Conservation (phyloP, 2,329 filamentous ascomycete genomes). For the Paraconiothyrium brasiliense region DNA sequence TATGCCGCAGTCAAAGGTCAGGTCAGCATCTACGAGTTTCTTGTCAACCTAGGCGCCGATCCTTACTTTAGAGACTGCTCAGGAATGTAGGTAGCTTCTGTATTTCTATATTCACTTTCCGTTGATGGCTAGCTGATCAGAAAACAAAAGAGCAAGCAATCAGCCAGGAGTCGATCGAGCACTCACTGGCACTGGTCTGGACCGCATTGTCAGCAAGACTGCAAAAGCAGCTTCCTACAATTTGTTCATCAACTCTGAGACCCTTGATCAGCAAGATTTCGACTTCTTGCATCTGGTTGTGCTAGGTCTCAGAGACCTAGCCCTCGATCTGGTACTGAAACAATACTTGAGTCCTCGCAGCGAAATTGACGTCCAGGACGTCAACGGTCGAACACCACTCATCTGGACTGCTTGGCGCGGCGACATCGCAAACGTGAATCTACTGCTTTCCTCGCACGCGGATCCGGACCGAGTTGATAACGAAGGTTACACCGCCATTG, state of each 20-base stretch:
- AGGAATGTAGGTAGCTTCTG: conserved; percentile 12
- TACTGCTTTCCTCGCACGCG: conserved; percentile 17
- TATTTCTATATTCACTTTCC: background rate
- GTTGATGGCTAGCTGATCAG: background rate
- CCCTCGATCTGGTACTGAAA: conserved; percentile 14
- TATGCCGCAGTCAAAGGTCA: conserved; percentile 20
- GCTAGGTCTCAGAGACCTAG: background rate
- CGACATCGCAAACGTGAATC: conserved; percentile 12
- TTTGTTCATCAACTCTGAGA: conserved; percentile 10
- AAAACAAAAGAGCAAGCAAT: conserved; percentile 3
- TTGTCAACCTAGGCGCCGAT: conserved; percentile 15
- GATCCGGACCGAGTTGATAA: conserved; percentile 12
- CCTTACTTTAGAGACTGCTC: conserved; percentile 16
- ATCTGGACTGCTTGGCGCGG: conserved; percentile 22
- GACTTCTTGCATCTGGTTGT: conserved; percentile 17
- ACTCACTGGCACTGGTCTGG: conserved; percentile 9
- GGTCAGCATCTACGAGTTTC: conserved; percentile 8
- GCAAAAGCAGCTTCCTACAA: background rate
- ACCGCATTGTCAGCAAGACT: conserved; percentile 6
- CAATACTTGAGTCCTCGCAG: background rate
- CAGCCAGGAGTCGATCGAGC: conserved; percentile 19
- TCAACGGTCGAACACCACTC: conserved; percentile 20
- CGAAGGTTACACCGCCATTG: conserved; percentile 16
- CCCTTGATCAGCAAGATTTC: conserved; percentile 19
- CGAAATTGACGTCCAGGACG: conserved; percentile 18